Evolutionary conservation across 257 asterid species (phyloP), one percentile per base, ranked within the genome.

Genomic region (Solanum chaucha): DNA sequence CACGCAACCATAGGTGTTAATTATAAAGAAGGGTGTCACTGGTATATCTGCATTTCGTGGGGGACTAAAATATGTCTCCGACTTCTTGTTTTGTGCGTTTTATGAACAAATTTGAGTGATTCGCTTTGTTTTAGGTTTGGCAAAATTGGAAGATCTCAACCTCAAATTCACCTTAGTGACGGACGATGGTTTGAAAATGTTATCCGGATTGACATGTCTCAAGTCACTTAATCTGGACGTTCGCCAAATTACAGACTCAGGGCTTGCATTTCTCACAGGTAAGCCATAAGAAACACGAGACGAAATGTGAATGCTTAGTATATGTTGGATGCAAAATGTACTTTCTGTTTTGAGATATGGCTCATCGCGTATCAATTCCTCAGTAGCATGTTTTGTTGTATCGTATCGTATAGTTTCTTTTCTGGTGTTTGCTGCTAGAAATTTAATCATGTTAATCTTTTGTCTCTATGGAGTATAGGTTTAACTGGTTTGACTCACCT

Each of bases 191-290:
- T 86, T 91, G 89, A 48, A 34, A 84, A 89, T 19, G 51, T 82
- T 91, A 59, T 71, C 89, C 10, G 86, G 70, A 58, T 88, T 89
- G 84, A 80, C 88, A 72, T 81, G 84, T 80, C 91, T 91, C 24
- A 91, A 85, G 72, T 89, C 88, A 22, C 83, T 91, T 44, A 91
- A 86, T 68, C 87, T 91, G 73, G 93, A 91, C 61, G 26, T 88
- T 85, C 91, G 85, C 78, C 90, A 84, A n/a, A 88, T 91, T 77
- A 85, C 91, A 10, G 91, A 91, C 67, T 48, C 59, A 8, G 90
- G 90, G 40, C 89, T 89, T 28, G 87, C 88, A 28, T 13, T 36
- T 70, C 89, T 91, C 73, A 86, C 67, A 7, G 85, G 93, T 89
- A 40, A 85, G 38, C 74, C 46, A 24, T 26, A 26, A 20, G 51